Evolutionary conservation across 2,329 filamentous ascomycete genomes (phyloP).

Genomic region (Grosmannia huntii): DNA sequence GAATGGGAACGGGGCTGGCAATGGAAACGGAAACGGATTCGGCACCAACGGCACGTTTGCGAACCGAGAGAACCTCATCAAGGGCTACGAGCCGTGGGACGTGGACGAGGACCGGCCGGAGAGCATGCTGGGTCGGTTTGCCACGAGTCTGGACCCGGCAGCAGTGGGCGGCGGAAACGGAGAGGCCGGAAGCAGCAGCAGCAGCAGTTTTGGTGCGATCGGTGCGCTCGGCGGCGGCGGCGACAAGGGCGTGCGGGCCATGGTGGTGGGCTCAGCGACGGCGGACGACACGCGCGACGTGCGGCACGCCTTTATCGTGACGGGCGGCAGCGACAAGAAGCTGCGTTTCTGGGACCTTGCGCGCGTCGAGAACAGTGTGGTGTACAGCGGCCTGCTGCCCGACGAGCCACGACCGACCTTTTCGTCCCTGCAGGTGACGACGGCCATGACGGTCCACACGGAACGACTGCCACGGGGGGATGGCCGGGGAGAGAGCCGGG

Average conservation of each 20-base stretch:
- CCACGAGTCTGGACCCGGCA: slow-evolving; percentile 55
- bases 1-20: too few species aligned
- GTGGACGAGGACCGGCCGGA: slow-evolving; percentile 84
- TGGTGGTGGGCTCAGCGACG: slow-evolving; percentile 45
- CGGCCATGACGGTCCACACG: slow-evolving; percentile 51
- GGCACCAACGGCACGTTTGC: not conserved
- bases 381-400: slow-evolving; percentile 65
- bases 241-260: slow-evolving; percentile 60
- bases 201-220: not conserved
- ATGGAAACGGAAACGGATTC: not conserved
- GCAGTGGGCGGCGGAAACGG: slow-evolving; percentile 19
- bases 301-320: slow-evolving; percentile 72
- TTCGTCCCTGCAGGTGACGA: slow-evolving; percentile 46
- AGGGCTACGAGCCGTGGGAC: slow-evolving; percentile 70
- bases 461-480: slow-evolving; percentile 38
- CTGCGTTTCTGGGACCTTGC: slow-evolving; percentile 88
- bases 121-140: slow-evolving; percentile 76
- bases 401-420: slow-evolving; percentile 67
- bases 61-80: slow-evolving; percentile 41
- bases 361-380: slow-evolving; percentile 61
- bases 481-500: too few species aligned
- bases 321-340: slow-evolving; percentile 79
- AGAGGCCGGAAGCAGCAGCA: too few species aligned
- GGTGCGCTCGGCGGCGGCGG: slow-evolving; percentile 28
- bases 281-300: slow-evolving; percentile 49